Evolutionary conservation across 2,329 filamentous ascomycete genomes (phyloP), one percentile per base, ranked within the genome.

Genomic region (Chaetomium sp.): DNA sequence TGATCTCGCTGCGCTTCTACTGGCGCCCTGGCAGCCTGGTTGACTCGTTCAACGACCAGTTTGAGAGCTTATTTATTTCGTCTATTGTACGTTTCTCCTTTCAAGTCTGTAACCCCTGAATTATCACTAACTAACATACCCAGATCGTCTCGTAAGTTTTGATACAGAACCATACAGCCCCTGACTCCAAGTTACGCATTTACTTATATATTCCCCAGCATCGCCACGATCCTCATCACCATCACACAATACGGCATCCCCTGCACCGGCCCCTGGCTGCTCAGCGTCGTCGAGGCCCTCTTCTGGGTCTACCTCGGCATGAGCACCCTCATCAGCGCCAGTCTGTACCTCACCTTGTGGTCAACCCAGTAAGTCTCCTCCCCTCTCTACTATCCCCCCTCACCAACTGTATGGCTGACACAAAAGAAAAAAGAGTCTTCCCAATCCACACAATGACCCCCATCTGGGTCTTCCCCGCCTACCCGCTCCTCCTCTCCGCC

Each of bases 401-500:
- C n/a, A n/a, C n/a, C n/a, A n/a, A n/a, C n/a, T n/a, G n/a, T n/a
- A n/a, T n/a, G n/a, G n/a, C n/a, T n/a, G 12, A 7, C 33, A 14
- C n/a, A 6, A 5, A 6, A 5, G 27, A 34, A 37, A 32, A 7
- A 53, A 80, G 73, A 70, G 72, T 74, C 33, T 79, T 78, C 49
- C 77, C 89, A 0, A 88, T 94, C 48, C 86, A 88, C 37, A 84
- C 84, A 52, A 94, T 95, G 89, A 94, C 89, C 0, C 89, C 89
- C 0, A 84, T 90, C 14, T 94, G 89, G 89, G 90, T 92, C 53
- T 94, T 94, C 62, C 89, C 89, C 0, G 88, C 87, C 0, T 95
- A 95, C 61, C 88, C 89, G 0, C 76, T 94, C 27, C 79, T 95
- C 3, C 81, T 94, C 7, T 82, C 87, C 27, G 89, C 86, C 0